Evolutionary conservation across 2,329 filamentous ascomycete species (phyloP).

Genomic region (Grosmannia huntii): DNA sequence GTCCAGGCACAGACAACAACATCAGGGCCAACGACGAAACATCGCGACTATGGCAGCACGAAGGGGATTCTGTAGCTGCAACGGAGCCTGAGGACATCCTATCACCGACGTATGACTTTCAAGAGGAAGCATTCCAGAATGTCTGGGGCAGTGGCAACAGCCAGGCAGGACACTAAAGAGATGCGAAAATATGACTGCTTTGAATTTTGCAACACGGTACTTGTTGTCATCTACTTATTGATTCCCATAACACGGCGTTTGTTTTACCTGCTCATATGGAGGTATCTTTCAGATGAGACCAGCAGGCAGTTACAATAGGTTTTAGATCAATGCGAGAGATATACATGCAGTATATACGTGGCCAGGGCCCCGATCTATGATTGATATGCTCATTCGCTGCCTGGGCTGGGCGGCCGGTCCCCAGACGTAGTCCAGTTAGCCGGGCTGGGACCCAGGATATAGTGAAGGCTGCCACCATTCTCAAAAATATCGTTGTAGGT

Average conservation of each 20-base stretch:
- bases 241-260: conserved; percentile 1
- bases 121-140: conserved; percentile 13
- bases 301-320: background rate
- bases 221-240: background rate
- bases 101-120: conserved; percentile 11
- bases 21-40: conserved; percentile 4
- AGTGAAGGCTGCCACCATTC: conserved; percentile 49
- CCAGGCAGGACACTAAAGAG: background rate
- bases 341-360: background rate
- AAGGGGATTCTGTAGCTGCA: background rate
- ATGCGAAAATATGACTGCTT: background rate
- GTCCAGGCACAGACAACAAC: background rate
- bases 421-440: conserved; percentile 43
- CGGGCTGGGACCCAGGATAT: conserved; percentile 43
- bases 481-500: conserved; percentile 54
- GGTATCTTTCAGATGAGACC: background rate
- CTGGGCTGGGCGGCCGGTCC: conserved; percentile 34
- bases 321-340: background rate
- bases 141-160: conserved; percentile 10
- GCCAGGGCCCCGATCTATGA: background rate
- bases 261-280: background rate
- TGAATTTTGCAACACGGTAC: background rate
- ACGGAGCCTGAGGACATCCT: background rate
- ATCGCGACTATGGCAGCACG: conserved; percentile 9
- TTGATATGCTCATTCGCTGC: background rate